A percentile compares a stretch with the other conserved stretches of the same genome.
Conservation (phyloP, 257 asterid species). For the Mitragyna speciosa region DNA sequence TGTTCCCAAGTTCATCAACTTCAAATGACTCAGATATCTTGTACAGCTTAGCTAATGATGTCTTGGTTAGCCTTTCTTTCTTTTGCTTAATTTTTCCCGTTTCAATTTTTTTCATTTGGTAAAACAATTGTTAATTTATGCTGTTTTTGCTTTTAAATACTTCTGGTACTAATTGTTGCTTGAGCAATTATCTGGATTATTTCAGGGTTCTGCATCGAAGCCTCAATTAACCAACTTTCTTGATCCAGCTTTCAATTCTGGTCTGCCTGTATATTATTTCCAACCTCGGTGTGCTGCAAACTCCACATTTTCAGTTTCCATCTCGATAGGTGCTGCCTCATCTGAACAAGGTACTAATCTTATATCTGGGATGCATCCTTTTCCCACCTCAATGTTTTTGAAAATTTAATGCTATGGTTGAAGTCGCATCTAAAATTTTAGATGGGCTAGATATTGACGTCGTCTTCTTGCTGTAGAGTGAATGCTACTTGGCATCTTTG, state of each 20-base stretch:
- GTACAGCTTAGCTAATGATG: conserved; percentile 57
- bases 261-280: conserved; percentile 50
- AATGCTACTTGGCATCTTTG: background rate
- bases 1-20: conserved; percentile 49
- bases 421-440: background rate
- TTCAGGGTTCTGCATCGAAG: conserved; percentile 77
- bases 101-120: background rate
- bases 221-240: conserved; percentile 47
- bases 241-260: conserved; percentile 67
- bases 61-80: conserved; percentile 65
- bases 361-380: background rate
- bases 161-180: conserved; percentile 9
- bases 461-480: background rate
- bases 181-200: conserved; percentile 24
- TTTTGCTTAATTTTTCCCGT: too few relatives aligned
- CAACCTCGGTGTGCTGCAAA: conserved; percentile 63
- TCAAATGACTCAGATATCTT: conserved; percentile 55
- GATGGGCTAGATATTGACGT: background rate
- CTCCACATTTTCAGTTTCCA: conserved; percentile 54
- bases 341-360: conserved; percentile 52
- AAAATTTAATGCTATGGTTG: background rate
- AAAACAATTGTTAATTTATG: background rate
- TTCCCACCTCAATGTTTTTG: background rate
- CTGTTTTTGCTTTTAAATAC: background rate
- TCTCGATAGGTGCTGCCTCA: conserved; percentile 46